phyloP scores from a whole-genome alignment of 2,329 filamentous ascomycete genomes.

The Hypoxylon sp. region DNA sequence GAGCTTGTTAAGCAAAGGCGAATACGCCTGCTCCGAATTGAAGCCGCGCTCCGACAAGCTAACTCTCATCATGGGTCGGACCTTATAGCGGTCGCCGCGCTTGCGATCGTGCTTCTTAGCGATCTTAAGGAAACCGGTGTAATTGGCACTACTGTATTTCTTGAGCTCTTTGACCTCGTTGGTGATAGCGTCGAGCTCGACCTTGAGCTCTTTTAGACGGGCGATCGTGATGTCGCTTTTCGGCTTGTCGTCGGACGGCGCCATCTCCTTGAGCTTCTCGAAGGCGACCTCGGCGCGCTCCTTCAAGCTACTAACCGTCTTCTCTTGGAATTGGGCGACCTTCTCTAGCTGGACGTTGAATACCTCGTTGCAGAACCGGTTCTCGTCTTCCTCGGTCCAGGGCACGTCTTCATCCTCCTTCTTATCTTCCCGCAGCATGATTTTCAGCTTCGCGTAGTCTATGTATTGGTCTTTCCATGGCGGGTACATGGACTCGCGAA shows the following conservation, averaged over 20 bases:
- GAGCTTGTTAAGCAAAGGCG: constrained; percentile 88
- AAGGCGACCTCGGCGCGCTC: constrained; percentile 69
- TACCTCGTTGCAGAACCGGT: constrained; percentile 92
- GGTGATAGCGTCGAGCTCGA: constrained; percentile 88
- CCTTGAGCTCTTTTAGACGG: constrained; percentile 78
- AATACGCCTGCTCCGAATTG: constrained; percentile 92
- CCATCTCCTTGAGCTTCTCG: constrained; percentile 84
- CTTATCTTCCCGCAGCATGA: constrained; percentile 83
- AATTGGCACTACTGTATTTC: constrained; percentile 96
- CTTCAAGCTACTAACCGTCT: constrained; percentile 75
- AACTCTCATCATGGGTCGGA: constrained; percentile 92
- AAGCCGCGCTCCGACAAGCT: constrained; percentile 90
- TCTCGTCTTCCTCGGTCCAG: constrained; percentile 97
- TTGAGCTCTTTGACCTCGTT: constrained; percentile 94
- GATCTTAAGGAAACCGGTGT: constrained; percentile 97
- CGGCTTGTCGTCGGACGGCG: constrained; percentile 75
- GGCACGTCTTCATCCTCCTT: constrained; percentile 71
- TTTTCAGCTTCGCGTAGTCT: constrained; percentile 94
- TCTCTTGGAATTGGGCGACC: constrained; percentile 88
- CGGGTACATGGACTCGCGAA: constrained; percentile 82
- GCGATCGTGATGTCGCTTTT: constrained; percentile 65
- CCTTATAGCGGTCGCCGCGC: constrained; percentile 86
- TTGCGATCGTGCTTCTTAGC: constrained; percentile 99
- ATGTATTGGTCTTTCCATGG: constrained; percentile 97
- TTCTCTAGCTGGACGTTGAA: constrained; percentile 96